Evolutionary conservation across 306 rosid species (phyloP).

Genomic region (Phaseolus lunatus): DNA sequence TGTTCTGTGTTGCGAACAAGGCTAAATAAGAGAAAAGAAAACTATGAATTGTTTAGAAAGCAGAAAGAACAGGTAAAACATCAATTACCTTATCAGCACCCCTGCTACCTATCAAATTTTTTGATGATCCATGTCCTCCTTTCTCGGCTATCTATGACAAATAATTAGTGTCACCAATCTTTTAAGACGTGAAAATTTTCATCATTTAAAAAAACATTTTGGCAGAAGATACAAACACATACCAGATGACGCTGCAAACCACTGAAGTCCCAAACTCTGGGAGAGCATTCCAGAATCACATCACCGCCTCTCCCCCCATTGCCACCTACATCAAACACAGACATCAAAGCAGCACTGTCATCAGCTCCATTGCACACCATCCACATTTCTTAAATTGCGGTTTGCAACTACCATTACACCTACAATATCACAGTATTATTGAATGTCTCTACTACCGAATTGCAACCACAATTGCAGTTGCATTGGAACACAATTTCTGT

Average conservation of each 20-base stretch:
- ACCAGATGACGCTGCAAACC: constrained; percentile 86
- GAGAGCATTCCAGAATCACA: constrained; percentile 85
- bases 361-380: constrained; percentile 12
- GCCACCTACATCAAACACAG: constrained; percentile 68
- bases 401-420: not conserved
- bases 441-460: constrained; percentile 6
- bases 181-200: constrained; percentile 27
- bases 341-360: constrained; percentile 29
- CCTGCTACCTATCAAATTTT: constrained; percentile 85
- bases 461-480: not conserved
- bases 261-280: constrained; percentile 88
- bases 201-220: constrained; percentile 30
- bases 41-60: constrained; percentile 24
- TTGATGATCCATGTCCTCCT: constrained; percentile 86
- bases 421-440: not conserved
- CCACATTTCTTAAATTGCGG: constrained; percentile 13
- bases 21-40: constrained; percentile 35
- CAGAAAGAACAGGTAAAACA: constrained; percentile 25
- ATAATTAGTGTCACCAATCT: constrained; percentile 42
- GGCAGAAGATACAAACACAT: constrained; percentile 43
- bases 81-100: constrained; percentile 78
- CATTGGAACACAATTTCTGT: not conserved
- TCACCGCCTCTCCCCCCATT: constrained; percentile 95
- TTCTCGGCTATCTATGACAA: constrained; percentile 66
- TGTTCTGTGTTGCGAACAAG: constrained; percentile 22